Percentiles rank a stretch among this genome's conserved stretches.
Evolutionary conservation across 352 stramenopile genomes (phyloP).

Genomic region (Pythium inflatum): DNA sequence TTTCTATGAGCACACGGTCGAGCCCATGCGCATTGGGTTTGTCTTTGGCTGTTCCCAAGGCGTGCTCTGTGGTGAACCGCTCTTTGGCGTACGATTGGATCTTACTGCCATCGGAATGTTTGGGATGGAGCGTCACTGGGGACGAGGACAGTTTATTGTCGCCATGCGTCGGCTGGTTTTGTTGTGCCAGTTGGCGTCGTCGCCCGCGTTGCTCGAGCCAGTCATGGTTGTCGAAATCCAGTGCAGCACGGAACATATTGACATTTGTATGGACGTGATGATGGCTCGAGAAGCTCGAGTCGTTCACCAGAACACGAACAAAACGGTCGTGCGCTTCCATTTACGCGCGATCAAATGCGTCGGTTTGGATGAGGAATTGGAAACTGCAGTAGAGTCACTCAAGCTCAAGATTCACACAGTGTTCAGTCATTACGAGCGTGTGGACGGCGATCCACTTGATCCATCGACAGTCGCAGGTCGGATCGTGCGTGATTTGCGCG

Average conservation of each 20-base stretch:
- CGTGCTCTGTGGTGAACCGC: constrained; percentile 10
- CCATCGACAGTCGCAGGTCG: background rate
- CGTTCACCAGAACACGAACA: background rate
- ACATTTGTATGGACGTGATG: background rate
- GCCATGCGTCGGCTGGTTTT: background rate
- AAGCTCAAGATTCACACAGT: background rate
- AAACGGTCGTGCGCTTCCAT: background rate
- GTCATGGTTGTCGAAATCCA: constrained; percentile 5
- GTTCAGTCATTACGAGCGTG: constrained; percentile 4
- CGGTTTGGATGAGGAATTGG: background rate
- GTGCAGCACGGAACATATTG: background rate
- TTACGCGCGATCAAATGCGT: background rate
- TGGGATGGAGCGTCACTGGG: constrained; percentile 6
- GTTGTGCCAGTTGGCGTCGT: constrained; percentile 2
- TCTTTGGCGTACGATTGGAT: background rate
- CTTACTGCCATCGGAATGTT: background rate
- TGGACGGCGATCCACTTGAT: background rate
- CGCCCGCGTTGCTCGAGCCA: constrained; percentile 7
- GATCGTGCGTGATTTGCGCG: constrained; percentile 2
- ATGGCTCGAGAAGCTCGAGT: background rate
- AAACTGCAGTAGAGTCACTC: background rate
- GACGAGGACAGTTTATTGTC: background rate
- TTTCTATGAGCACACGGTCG: background rate
- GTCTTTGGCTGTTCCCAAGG: background rate
- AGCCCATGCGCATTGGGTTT: background rate